Evolutionary conservation across 129 eudicot genomes (phyloP).

Genomic region (Chrysanthemum makinoi): DNA sequence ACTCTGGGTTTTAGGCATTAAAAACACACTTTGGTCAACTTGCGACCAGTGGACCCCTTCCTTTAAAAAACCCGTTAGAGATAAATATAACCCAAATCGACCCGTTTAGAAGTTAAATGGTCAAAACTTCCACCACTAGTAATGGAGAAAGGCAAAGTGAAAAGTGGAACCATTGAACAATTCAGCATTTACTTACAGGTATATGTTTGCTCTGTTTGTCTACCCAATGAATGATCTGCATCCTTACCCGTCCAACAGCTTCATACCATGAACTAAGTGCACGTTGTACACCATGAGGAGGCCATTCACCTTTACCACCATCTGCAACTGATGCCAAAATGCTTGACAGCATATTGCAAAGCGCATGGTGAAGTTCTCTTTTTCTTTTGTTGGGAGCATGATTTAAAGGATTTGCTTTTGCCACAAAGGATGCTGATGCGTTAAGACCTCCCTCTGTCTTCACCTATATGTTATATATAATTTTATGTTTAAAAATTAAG

Average conservation of each 20-base stretch:
- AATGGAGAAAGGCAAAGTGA: background rate
- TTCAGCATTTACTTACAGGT: constrained; percentile 53
- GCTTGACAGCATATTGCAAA: constrained; percentile 85
- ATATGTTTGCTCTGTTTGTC: constrained; percentile 94
- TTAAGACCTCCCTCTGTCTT: constrained; percentile 89
- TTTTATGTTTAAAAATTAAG: background rate
- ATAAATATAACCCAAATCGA: background rate
- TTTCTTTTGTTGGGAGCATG: constrained; percentile 82
- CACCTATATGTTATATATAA: constrained; percentile 38
- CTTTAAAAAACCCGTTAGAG: background rate
- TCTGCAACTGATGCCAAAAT: constrained; percentile 82
- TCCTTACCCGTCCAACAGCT: constrained; percentile 81
- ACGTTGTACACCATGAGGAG: constrained; percentile 81
- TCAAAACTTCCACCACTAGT: background rate
- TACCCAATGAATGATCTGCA: constrained; percentile 82
- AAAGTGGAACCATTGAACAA: background rate
- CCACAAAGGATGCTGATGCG: constrained; percentile 83
- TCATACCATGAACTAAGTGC: constrained; percentile 88
- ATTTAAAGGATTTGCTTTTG: constrained; percentile 89
- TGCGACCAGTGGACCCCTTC: background rate
- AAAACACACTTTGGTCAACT: background rate
- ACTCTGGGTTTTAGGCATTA: background rate
- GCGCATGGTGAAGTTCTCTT: constrained; percentile 93
- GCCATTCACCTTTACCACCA: constrained; percentile 91
- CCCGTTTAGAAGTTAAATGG: background rate